These are phyloP conservation scores for Xylaria sp. DNA, from an alignment of 2,329 filamentous ascomycete species.

Conservation along the genomic window DNA sequence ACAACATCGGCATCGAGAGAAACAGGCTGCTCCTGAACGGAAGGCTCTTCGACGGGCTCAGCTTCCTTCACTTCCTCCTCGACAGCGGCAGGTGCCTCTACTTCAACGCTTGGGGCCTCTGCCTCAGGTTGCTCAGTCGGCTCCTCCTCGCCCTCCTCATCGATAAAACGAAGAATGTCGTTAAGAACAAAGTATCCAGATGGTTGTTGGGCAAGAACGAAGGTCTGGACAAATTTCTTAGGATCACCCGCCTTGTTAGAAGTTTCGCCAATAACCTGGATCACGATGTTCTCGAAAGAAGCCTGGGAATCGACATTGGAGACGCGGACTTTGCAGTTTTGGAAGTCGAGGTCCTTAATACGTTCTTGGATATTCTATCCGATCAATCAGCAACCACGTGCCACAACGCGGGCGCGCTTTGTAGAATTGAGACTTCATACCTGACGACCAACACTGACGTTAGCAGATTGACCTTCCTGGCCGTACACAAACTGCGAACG, in stretches of 20 bases:
- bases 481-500: constrained; percentile 95
- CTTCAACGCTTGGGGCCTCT: constrained; percentile 42
- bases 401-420: background rate
- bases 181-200: constrained; percentile 99
- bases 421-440: constrained; percentile 61
- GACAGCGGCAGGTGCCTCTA: constrained; percentile 45
- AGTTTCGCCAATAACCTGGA: constrained; percentile 97
- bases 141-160: constrained; percentile 82
- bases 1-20: constrained; percentile 61
- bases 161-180: constrained; percentile 94
- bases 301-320: constrained; percentile 97
- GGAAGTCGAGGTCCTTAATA: constrained; percentile 91
- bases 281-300: constrained; percentile 92
- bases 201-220: constrained; percentile 93
- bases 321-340: constrained; percentile 98
- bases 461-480: constrained; percentile 86
- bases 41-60: constrained; percentile 48
- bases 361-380: constrained; percentile 88
- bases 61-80: constrained; percentile 49
- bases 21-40: constrained; percentile 51
- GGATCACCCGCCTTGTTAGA: constrained; percentile 92
- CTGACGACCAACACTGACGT: constrained; percentile 86
- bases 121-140: constrained; percentile 57
- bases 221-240: constrained; percentile 97
- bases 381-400: constrained; percentile 14